Base-by-base conservation (phyloP, 225 moss, liverwort and hornwort species). In the Antitrichia curtipendula region DNA sequence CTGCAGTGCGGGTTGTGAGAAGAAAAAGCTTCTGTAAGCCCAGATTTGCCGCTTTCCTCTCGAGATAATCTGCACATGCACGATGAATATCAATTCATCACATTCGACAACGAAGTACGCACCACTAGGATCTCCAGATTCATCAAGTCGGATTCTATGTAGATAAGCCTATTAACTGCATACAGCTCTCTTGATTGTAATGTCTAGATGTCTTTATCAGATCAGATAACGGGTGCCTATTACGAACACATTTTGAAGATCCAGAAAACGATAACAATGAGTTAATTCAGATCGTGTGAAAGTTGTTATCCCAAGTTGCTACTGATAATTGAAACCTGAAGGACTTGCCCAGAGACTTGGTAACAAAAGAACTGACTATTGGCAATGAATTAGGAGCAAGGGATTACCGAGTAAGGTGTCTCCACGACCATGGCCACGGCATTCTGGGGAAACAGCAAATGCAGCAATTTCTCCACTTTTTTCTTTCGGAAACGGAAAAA, bases 361-460 rank as follows among this genome's bases (percentile, higher is more conserved):
- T 36, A 63, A 52, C 32, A 66, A 79, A 65, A 75, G 70, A 58
- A 65, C 77, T 78, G 86, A 32, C 47, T 38, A 38, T 53, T 73
- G 43, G 27, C 43, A 61, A 72, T 47, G 58, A 63, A 83, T 80
- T 79, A 16, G 43, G 86, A 52, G 62, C 40, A 86, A 53, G 65
- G 64, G n/a, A 79, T 83, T 94, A 98, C 98, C 98, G 32, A 98
- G 95, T 69, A 98, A 90, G 62, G 95, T 94, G 81, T 95, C 94
- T 87, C 98, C 98, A 79, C 94, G 93, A 82, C 98, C 98, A 89
- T 92, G 92, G 54, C 98, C 98, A n/a, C 95, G 96, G 84, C 97
- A 98, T 90, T 98, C 98, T 18, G 93, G 92, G 72, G 98, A 94
- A 82, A 98, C 98, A 85, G 98, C 98, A 88, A 98, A 98, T 23